Percentiles rank a stretch among this genome's conserved stretches.
Conservation (phyloP, 192 early-diverging fungal genomes). For the Linnemannia hyalina region DNA sequence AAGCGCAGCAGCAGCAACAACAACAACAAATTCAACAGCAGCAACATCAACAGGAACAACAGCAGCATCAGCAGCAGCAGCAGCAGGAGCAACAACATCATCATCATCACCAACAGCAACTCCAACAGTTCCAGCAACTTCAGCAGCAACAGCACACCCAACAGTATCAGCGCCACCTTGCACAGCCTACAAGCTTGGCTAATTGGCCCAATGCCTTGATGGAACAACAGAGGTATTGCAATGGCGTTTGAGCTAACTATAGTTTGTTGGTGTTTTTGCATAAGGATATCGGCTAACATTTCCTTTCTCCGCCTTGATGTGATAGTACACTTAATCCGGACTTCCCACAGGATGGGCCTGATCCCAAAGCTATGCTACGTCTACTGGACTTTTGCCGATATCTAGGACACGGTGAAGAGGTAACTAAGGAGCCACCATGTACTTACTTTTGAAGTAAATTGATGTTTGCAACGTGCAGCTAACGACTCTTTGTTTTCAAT, state of each 20-base stretch:
- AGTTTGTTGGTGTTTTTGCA: too few species aligned
- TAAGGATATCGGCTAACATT: not conserved
- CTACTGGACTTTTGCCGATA: conserved; percentile 13
- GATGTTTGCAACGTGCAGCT: not conserved
- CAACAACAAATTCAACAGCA: not conserved
- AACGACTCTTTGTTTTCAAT: not conserved
- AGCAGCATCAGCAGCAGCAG: not conserved
- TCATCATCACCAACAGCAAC: not conserved
- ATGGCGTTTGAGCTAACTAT: too few species aligned
- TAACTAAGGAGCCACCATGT: not conserved
- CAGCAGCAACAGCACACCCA: not conserved
- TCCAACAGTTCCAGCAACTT: not conserved
- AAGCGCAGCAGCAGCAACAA: not conserved
- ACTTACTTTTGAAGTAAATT: not conserved
- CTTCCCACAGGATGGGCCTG: not conserved
- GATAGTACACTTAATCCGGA: not conserved
- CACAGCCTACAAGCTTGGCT: not conserved
- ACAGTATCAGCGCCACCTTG: not conserved
- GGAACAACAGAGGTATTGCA: not conserved
- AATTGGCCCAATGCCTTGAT: not conserved
- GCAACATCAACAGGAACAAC: not conserved
- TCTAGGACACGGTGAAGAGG: conserved; percentile 12
- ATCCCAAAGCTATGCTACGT: conserved; percentile 4
- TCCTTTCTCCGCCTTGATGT: not conserved
- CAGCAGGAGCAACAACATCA: not conserved